Conservation (phyloP, 73 alveolate genomes). For the Uronychia binucleata region DNA sequence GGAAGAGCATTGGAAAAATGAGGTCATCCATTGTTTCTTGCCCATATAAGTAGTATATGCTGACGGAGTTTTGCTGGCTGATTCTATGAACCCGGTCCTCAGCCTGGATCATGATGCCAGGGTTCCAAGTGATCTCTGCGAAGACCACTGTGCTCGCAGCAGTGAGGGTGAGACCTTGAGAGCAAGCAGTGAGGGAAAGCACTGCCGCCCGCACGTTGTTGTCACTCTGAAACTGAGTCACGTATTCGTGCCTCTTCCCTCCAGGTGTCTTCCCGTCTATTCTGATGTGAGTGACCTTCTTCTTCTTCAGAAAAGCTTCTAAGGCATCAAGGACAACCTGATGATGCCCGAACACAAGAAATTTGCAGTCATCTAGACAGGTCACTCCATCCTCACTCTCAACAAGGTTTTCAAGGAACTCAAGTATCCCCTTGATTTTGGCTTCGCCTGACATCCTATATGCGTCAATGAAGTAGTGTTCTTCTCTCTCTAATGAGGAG, state of each 20-base stretch:
- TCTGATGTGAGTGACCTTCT: constrained; percentile 60
- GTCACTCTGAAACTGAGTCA: constrained; percentile 71
- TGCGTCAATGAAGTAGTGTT: constrained; percentile 19
- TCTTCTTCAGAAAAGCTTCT: constrained; percentile 51
- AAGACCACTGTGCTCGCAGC: constrained; percentile 91
- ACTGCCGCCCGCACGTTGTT: constrained; percentile 77
- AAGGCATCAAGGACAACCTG: constrained; percentile 66
- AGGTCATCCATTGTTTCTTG: constrained; percentile 82
- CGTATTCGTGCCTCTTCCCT: constrained; percentile 72
- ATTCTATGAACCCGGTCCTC: constrained; percentile 98
- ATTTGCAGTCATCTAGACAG: constrained; percentile 69
- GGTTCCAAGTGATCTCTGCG: constrained; percentile 97
- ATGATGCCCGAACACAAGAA: constrained; percentile 91
- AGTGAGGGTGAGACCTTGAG: constrained; percentile 93
- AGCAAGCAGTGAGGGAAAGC: constrained; percentile 82
- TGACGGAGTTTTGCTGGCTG: constrained; percentile 88
- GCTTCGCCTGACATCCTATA: constrained; percentile 79
- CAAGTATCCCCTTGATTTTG: constrained; percentile 82
- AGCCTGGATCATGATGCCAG: constrained; percentile 94
- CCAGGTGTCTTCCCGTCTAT: constrained; percentile 74
- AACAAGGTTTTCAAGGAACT: constrained; percentile 68
- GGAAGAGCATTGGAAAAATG: constrained; percentile 61
- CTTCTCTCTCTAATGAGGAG: constrained; percentile 5
- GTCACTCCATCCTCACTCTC: too few relatives aligned
- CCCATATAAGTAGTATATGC: constrained; percentile 88